Evolutionary conservation across 306 rosid genomes (phyloP).

Genomic region (Alnus glutinosa): DNA sequence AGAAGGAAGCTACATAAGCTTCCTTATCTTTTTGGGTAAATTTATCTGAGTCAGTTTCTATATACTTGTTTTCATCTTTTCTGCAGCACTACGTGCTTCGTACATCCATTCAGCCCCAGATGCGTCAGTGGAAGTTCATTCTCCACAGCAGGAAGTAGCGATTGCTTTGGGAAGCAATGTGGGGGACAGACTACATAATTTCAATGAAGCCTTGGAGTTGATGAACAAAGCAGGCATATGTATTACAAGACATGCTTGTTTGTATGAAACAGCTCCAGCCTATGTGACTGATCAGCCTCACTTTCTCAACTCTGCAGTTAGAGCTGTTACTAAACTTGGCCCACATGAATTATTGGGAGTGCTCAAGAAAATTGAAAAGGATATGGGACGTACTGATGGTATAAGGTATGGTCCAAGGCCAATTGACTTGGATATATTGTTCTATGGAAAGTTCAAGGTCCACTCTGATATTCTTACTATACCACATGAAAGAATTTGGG

Average conservation of each 20-base stretch:
- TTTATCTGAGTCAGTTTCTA: slow-evolving; percentile 12
- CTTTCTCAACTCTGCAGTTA: slow-evolving; percentile 87
- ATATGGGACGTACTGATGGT: slow-evolving; percentile 69
- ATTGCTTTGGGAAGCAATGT: slow-evolving; percentile 94
- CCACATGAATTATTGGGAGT: slow-evolving; percentile 78
- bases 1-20: slow-evolving; percentile 2
- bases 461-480: slow-evolving; percentile 62
- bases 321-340: slow-evolving; percentile 77
- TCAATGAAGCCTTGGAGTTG: slow-evolving; percentile 69
- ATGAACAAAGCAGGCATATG: slow-evolving; percentile 73
- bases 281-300: slow-evolving; percentile 82
- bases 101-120: slow-evolving; percentile 45
- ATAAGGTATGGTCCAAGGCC: slow-evolving; percentile 95
- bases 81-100: slow-evolving; percentile 46
- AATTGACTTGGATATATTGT: slow-evolving; percentile 85
- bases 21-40: slow-evolving; percentile 5
- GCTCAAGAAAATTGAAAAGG: slow-evolving; percentile 74
- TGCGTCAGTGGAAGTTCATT: slow-evolving; percentile 53
- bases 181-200: slow-evolving; percentile 74
- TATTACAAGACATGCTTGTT: slow-evolving; percentile 73
- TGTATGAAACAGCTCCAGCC: slow-evolving; percentile 92
- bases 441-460: slow-evolving; percentile 71
- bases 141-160: slow-evolving; percentile 80
- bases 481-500: slow-evolving; percentile 97
- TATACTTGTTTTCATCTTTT: slow-evolving; percentile 27